phyloP scores from a whole-genome alignment of 129 eudicot genomes.

The Flaveria sonorensis region DNA sequence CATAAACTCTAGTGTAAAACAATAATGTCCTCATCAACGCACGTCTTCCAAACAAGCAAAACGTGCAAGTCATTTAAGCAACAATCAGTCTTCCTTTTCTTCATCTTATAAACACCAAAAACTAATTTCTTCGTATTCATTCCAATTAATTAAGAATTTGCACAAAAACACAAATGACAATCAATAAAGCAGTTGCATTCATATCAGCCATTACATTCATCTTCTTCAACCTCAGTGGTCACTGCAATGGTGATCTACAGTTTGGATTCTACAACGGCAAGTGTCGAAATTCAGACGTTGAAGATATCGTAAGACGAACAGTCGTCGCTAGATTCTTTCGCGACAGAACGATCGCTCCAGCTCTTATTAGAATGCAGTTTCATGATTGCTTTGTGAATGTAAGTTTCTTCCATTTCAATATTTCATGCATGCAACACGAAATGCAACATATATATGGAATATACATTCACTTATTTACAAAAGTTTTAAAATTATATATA shows the following conservation, averaged over 20 bases:
- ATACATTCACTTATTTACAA: neutral
- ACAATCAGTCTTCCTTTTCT: neutral
- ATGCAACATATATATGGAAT: neutral
- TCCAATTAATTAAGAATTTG: neutral
- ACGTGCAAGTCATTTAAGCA: conserved; percentile 45
- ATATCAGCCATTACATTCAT: conserved; percentile 14
- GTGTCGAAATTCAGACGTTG: conserved; percentile 47
- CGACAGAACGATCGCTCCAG: conserved; percentile 53
- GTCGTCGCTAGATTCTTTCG: conserved; percentile 20
- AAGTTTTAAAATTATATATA: neutral
- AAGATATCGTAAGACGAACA: conserved; percentile 41
- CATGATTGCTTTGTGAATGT: conserved; percentile 77
- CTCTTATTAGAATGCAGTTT: conserved; percentile 73
- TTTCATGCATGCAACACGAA: conserved; percentile 6
- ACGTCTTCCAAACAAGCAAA: conserved; percentile 27
- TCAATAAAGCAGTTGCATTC: conserved; percentile 24
- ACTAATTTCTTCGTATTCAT: conserved; percentile 7
- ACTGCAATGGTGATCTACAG: conserved; percentile 41
- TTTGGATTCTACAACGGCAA: conserved; percentile 55
- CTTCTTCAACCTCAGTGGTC: conserved; percentile 35
- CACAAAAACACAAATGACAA: conserved; percentile 11
- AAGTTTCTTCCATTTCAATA: conserved; percentile 15
- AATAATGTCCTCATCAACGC: conserved; percentile 6
- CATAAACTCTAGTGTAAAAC: neutral
- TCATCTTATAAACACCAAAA: conserved; percentile 9